Conservation (phyloP, 108 stramenopile species). For the Schizochytrium sp. region DNA sequence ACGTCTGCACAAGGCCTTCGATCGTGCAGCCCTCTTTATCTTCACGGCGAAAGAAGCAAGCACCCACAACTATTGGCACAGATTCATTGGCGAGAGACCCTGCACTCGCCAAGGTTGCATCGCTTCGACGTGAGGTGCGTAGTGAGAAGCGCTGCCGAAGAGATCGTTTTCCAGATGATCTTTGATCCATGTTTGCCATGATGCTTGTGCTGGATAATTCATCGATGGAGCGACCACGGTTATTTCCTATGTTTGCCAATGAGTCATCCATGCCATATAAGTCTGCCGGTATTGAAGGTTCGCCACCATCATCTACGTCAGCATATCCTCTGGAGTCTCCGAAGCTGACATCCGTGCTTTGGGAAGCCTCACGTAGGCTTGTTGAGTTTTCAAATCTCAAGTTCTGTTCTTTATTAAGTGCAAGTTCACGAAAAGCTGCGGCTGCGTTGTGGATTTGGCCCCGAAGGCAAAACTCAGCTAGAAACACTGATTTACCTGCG, state of each 20-base stretch:
- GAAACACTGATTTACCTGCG: conserved; percentile 25
- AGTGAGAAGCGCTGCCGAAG: not conserved
- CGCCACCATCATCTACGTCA: not conserved
- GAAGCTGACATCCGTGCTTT: not conserved
- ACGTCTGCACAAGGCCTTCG: not conserved
- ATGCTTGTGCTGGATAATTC: not conserved
- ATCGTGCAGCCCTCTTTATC: not conserved
- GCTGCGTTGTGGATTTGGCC: conserved; percentile 15
- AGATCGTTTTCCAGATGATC: not conserved
- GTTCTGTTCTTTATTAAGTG: not conserved
- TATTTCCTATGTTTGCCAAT: not conserved
- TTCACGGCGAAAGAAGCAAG: conserved; percentile 4
- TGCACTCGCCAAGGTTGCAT: not conserved
- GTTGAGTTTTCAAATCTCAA: not conserved
- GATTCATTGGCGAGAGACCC: not conserved
- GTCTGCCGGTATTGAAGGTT: not conserved
- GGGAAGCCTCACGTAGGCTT: not conserved
- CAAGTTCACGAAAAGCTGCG: not conserved
- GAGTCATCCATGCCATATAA: too few species aligned
- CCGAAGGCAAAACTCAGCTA: conserved; percentile 11
- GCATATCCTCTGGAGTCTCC: not conserved
- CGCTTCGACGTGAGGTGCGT: conserved; percentile 30
- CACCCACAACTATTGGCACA: not conserved
- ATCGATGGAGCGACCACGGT: not conserved
- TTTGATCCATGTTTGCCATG: not conserved